phyloP scores from a whole-genome alignment of 208 protist genomes.

The Leishmania lainsoni region DNA sequence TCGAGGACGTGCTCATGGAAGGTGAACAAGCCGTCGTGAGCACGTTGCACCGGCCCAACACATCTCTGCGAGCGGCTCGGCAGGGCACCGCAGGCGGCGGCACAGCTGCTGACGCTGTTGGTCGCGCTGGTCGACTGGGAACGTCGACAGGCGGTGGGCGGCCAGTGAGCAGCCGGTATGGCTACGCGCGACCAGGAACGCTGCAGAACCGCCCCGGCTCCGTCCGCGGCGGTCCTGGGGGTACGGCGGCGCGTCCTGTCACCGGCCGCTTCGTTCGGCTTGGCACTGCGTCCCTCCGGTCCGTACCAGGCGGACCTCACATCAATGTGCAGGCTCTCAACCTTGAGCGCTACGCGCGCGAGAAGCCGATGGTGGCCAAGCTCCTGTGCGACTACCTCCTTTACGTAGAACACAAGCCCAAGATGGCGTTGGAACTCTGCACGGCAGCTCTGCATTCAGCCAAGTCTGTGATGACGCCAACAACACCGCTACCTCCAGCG shows the following conservation, averaged over 20 bases:
- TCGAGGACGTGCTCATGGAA: slow-evolving; percentile 93
- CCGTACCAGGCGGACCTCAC: slow-evolving; percentile 76
- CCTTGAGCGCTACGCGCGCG: slow-evolving; percentile 90
- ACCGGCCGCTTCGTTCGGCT: slow-evolving; percentile 93
- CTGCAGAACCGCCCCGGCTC: slow-evolving; percentile 49
- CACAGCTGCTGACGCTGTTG: neutral
- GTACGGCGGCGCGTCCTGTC: slow-evolving; percentile 73
- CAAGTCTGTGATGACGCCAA: slow-evolving; percentile 10
- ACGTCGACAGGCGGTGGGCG: slow-evolving; percentile 39
- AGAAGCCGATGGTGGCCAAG: slow-evolving; percentile 90
- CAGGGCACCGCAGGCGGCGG: slow-evolving; percentile 32
- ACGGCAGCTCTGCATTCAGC: slow-evolving; percentile 44
- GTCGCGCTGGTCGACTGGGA: slow-evolving; percentile 38
- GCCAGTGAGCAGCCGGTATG: slow-evolving; percentile 76
- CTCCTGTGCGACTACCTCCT: slow-evolving; percentile 95
- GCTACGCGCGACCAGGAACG: slow-evolving; percentile 84
- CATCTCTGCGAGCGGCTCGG: slow-evolving; percentile 65
- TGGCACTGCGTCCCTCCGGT: slow-evolving; percentile 92
- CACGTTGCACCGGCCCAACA: slow-evolving; percentile 78
- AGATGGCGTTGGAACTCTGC: slow-evolving; percentile 91
- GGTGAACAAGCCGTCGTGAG: slow-evolving; percentile 87
- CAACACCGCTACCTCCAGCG: neutral
- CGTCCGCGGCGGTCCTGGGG: slow-evolving; percentile 30
- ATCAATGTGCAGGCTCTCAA: slow-evolving; percentile 87
- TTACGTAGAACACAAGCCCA: slow-evolving; percentile 93